Evolutionary conservation across 495 filamentous ascomycete species (phyloP), one percentile per base, ranked within the genome.

Genomic region (Xylaria bambusicola): DNA sequence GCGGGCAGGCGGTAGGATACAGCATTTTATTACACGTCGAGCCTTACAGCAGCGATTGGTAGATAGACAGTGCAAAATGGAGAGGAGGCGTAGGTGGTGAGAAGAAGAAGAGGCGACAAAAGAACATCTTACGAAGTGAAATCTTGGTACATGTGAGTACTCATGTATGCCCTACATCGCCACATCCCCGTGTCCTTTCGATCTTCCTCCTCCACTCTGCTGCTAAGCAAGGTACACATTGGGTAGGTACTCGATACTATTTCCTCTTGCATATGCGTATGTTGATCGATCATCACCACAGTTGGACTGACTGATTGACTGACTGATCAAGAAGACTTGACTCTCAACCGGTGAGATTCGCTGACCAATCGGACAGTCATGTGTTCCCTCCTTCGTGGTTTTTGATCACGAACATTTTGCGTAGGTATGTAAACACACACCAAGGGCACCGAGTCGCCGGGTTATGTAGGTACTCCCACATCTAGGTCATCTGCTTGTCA

Each of bases 401-500:
- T 51, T 15, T 49, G 33, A n/a, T 58, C 48, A 24, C 56, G 47
- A 26, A 44, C 47, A 50, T 38, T 49, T 35, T 29, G 52, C 52
- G 41, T 45, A n/a, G n/a, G n/a, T 24, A 53, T 13, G n/a, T 24
- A 41, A 35, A 41, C 21, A 13, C 13, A 18, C 21, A 53, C 3
- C 7, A 17, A 42, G 21, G 35, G 6, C 17, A 26, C 33, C 23
- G 21, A 18, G 23, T n/a, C 24, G 20, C 20, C 9, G 24, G 17
- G 36, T n/a, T n/a, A n/a, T n/a, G n/a, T 23, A 51, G 36, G 35
- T 44, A 26, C 47, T 20, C 47, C 18, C 17, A 51, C 36, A 33
- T 23, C n/a, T 36, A 24, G 18, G 56, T 58, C 47, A 51, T 46
- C 56, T 58, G 56, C 46, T 51, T 33, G n/a, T n/a, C 56, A 58